Conservation (phyloP, 1,284 basidiomycete species). For the Rhodotorula sp. region DNA sequence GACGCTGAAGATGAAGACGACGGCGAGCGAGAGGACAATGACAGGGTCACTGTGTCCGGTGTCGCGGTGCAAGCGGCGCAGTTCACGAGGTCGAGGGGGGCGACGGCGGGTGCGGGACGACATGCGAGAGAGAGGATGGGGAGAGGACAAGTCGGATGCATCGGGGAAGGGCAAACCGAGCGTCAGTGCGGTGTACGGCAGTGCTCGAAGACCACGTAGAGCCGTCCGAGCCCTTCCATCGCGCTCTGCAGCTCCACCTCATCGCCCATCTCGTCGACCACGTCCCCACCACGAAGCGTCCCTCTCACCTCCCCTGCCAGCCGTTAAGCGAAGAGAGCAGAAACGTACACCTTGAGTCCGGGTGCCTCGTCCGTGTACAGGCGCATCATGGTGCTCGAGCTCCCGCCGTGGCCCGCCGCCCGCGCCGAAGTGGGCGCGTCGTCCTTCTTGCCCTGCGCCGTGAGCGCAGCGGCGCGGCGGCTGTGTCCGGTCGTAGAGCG, state of each 20-base stretch:
- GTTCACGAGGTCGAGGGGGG: slow-evolving; percentile 6
- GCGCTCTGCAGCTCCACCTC: background rate
- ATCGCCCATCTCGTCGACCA: background rate
- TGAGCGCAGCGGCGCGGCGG: slow-evolving; percentile 43
- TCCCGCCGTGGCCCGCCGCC: slow-evolving; percentile 92
- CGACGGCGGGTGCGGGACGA: background rate
- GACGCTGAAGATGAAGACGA: slow-evolving; percentile 97
- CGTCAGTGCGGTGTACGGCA: background rate
- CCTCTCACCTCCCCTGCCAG: background rate
- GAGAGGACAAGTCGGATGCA: background rate
- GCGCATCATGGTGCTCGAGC: slow-evolving; percentile 96
- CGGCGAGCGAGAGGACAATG: slow-evolving; percentile 93
- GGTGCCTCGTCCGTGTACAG: slow-evolving; percentile 97
- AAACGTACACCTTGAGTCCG: slow-evolving; percentile 90
- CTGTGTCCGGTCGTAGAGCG: slow-evolving; percentile 14
- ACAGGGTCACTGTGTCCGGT: slow-evolving; percentile 77
- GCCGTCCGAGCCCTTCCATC: background rate
- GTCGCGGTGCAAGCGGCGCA: slow-evolving; percentile 13
- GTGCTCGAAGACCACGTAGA: background rate
- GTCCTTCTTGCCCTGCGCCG: slow-evolving; percentile 49
- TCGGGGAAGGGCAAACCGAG: background rate
- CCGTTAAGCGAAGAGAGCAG: slow-evolving; percentile 43
- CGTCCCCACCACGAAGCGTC: background rate
- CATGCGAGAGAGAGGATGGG: background rate
- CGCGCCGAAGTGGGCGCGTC: slow-evolving; percentile 83